Conservation (phyloP, 1,139 yeast species). For the Blastobotrys capitulatus region DNA sequence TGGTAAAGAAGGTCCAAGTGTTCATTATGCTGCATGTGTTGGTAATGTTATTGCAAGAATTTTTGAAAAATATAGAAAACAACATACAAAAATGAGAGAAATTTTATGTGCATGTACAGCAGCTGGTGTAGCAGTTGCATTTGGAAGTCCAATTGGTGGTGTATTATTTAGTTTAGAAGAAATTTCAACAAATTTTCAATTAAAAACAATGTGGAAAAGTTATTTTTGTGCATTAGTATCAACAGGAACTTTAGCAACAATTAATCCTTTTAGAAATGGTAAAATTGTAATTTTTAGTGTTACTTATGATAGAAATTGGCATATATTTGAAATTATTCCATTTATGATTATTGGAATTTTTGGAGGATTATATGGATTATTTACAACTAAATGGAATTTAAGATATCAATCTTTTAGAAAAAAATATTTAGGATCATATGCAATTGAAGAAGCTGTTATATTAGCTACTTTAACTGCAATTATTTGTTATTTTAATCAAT, state of each 20-base stretch:
- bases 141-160: slow-evolving; percentile 94
- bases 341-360: slow-evolving; percentile 76
- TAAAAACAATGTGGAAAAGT: slow-evolving; percentile 83
- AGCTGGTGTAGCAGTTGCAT: slow-evolving; percentile 91
- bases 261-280: slow-evolving; percentile 92
- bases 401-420: slow-evolving; percentile 77
- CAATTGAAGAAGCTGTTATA: slow-evolving; percentile 64
- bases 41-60: slow-evolving; percentile 60
- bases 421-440: slow-evolving; percentile 51
- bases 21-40: slow-evolving; percentile 79
- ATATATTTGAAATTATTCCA: slow-evolving; percentile 73
- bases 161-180: slow-evolving; percentile 83
- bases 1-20: slow-evolving; percentile 85
- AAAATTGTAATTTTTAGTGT: slow-evolving; percentile 91
- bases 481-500: slow-evolving; percentile 78
- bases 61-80: slow-evolving; percentile 41
- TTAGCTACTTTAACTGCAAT: slow-evolving; percentile 68
- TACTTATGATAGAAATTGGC: slow-evolving; percentile 81
- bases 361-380: slow-evolving; percentile 87
- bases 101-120: slow-evolving; percentile 81
- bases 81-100: slow-evolving; percentile 44
- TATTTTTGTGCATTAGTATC: slow-evolving; percentile 90
- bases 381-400: slow-evolving; percentile 74
- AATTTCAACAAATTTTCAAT: slow-evolving; percentile 62
- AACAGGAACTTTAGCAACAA: slow-evolving; percentile 60